Evolutionary conservation across 1,139 yeast genomes (phyloP).

Genomic region (Pichia sp.): DNA sequence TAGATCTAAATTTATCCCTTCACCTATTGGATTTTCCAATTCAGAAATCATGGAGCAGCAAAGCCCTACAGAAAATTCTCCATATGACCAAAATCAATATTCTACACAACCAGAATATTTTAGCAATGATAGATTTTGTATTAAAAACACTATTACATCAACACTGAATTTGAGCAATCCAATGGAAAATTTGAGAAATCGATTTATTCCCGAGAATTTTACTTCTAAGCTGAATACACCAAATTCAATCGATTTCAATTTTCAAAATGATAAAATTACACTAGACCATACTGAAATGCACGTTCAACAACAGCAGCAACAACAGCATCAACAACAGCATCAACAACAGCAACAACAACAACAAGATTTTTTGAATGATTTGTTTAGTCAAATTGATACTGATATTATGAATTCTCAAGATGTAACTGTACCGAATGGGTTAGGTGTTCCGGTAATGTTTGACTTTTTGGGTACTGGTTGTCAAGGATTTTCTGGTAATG

Average conservation of each 20-base stretch:
- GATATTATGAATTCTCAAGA: conserved; percentile 21
- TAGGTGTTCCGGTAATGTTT: conserved; percentile 12
- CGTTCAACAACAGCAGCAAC: conserved; percentile 8
- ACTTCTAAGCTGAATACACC: no score
- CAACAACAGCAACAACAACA: conserved; percentile 11
- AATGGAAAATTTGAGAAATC: no score
- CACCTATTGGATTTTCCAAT: conserved; percentile 18
- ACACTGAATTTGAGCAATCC: no score
- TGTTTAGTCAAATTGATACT: conserved; percentile 26
- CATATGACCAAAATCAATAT: neutral
- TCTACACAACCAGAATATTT: neutral
- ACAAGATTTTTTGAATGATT: conserved; percentile 23
- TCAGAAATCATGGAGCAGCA: conserved; percentile 9
- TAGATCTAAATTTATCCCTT: conserved; percentile 11
- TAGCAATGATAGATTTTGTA: neutral
- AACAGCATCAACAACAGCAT: conserved; percentile 17
- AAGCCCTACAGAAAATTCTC: neutral
- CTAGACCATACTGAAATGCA: no score
- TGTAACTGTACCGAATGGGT: neutral
- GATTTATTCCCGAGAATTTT: no score
- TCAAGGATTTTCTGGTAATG: conserved; percentile 1
- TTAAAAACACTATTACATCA: no score
- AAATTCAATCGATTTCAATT: no score
- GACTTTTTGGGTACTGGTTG: conserved; percentile 13
- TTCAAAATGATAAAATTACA: no score